Conservation (phyloP, 139 green algal genomes). For the Asterochloris sp. region DNA sequence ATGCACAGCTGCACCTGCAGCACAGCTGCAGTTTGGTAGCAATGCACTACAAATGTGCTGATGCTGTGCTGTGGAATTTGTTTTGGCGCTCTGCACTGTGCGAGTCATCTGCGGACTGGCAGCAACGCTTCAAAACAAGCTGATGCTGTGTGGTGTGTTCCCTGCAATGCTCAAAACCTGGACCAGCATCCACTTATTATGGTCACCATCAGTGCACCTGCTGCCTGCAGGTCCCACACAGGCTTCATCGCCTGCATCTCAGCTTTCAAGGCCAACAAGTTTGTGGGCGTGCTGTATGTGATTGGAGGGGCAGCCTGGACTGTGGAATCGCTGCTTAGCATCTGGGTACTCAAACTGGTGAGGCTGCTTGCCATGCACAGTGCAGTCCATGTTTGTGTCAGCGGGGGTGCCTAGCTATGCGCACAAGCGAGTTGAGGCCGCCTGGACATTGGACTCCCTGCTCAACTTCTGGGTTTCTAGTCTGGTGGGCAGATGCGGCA, state of each 20-base stretch:
- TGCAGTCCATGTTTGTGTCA: background rate
- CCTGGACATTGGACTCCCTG: background rate
- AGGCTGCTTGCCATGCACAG: background rate
- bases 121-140: no score
- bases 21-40: no score
- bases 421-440: background rate
- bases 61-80: no score
- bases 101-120: no score
- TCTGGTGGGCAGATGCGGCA: background rate
- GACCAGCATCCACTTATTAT: background rate
- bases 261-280: conserved; percentile 30
- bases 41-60: no score
- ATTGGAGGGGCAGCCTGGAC: conserved; percentile 47
- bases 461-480: background rate
- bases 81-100: no score
- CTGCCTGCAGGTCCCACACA: conserved; percentile 23
- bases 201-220: background rate
- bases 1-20: no score
- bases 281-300: conserved; percentile 48
- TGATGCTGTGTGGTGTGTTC: no score
- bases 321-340: conserved; percentile 31
- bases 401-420: background rate
- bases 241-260: conserved; percentile 39
- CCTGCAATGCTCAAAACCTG: no score
- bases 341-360: conserved; percentile 26